These are phyloP conservation scores for Saitoella complicata DNA, from an alignment of 805 yeast species.

Conservation along the genomic window DNA sequence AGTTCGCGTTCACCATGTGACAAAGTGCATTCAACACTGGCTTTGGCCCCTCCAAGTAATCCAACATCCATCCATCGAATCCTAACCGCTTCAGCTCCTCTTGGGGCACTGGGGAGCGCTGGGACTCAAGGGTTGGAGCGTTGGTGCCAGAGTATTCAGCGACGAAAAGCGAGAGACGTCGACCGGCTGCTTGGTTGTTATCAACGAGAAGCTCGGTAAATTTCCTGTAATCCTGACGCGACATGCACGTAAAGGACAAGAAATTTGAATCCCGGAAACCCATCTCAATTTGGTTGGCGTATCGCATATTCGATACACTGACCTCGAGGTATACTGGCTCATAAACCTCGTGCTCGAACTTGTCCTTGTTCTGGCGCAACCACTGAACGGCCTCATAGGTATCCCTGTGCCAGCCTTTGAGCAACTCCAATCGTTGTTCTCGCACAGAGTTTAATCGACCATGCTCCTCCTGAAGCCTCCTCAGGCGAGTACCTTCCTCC, in stretches of 20 bases:
- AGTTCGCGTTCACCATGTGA: constrained; percentile 29
- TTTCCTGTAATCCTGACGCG: constrained; percentile 32
- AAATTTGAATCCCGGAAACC: constrained; percentile 38
- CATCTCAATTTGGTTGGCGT: constrained; percentile 42
- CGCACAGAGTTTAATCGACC: background rate
- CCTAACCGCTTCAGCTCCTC: constrained; percentile 35
- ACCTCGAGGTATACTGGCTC: constrained; percentile 67
- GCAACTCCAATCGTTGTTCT: background rate
- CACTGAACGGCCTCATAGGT: constrained; percentile 28
- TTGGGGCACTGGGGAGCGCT: constrained; percentile 10
- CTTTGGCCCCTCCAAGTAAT: constrained; percentile 56
- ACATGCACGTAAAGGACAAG: constrained; percentile 46
- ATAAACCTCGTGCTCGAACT: constrained; percentile 30
- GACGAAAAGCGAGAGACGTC: constrained; percentile 34
- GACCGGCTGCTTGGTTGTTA: constrained; percentile 11
- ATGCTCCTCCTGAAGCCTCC: no score
- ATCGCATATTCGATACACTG: constrained; percentile 31
- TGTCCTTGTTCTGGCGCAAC: constrained; percentile 26
- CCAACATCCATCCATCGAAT: constrained; percentile 66
- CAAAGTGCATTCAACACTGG: constrained; percentile 60
- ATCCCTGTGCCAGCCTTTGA: constrained; percentile 15
- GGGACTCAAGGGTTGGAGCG: constrained; percentile 15
- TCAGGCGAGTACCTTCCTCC: no score
- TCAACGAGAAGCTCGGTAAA: constrained; percentile 31
- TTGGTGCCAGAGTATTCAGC: constrained; percentile 23